A percentile compares a stretch with the other conserved stretches of the same genome.
phyloP scores from a whole-genome alignment of 2,329 filamentous ascomycete species.

The Microdochium paspali region DNA sequence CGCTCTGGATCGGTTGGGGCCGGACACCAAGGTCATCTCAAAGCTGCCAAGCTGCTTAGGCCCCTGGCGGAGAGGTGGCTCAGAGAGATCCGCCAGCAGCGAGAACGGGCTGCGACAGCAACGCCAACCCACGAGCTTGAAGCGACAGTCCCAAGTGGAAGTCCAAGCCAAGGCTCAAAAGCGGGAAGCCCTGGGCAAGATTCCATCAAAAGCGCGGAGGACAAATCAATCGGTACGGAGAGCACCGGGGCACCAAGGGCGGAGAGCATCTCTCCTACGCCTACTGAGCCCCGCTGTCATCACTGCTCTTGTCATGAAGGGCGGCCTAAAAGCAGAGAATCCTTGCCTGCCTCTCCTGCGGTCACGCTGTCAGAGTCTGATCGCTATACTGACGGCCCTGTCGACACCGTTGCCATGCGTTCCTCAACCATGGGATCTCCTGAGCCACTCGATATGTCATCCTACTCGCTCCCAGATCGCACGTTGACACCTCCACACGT shows the following conservation, averaged over 20 bases:
- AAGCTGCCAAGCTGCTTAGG: slow-evolving; percentile 1
- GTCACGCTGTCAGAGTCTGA: slow-evolving; percentile 1
- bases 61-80: slow-evolving; percentile 3
- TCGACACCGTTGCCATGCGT: slow-evolving; percentile 1
- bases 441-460: too few relatives aligned
- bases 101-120: not conserved
- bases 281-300: not conserved
- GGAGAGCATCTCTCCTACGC: not conserved
- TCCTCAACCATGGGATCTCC: too few relatives aligned
- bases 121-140: too few relatives aligned
- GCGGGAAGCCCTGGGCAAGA: not conserved
- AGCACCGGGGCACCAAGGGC: not conserved
- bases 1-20: not conserved
- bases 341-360: not conserved
- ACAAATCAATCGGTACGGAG: not conserved
- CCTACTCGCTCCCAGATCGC: too few relatives aligned
- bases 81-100: slow-evolving; percentile 1
- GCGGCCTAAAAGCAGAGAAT: not conserved
- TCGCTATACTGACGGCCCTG: slow-evolving; percentile 1
- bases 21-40: slow-evolving; percentile 1
- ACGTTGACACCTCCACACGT: too few relatives aligned
- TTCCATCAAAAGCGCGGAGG: too few relatives aligned
- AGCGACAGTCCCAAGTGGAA: slow-evolving; percentile 1
- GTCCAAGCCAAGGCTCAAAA: not conserved
- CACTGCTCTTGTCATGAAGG: not conserved